Evolutionary conservation across 116 monocot genomes (phyloP).

Genomic region (Dioscorea cayenensis): DNA sequence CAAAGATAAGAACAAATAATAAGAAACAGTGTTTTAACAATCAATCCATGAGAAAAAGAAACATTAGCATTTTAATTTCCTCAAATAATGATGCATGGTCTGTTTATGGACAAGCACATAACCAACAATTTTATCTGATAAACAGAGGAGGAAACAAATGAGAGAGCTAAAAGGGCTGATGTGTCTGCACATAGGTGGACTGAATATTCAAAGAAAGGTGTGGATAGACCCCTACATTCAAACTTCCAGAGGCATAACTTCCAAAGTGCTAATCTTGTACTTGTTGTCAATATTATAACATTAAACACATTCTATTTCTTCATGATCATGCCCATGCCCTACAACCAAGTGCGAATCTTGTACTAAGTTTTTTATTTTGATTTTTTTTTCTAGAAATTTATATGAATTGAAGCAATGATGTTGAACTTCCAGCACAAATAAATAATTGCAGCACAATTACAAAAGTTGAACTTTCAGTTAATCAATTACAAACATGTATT

Average conservation of each 20-base stretch:
- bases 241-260: constrained; percentile 93
- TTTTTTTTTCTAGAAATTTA: no score
- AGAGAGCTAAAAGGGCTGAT: constrained; percentile 62
- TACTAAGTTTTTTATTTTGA: no score
- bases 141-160: constrained; percentile 70
- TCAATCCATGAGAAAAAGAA: neutral
- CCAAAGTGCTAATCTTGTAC: no score
- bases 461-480: no score
- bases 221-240: constrained; percentile 61
- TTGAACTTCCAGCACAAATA: no score
- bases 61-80: neutral
- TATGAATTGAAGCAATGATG: no score
- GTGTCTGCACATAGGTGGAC: constrained; percentile 84
- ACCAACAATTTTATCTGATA: neutral
- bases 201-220: constrained; percentile 80
- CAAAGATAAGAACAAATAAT: neutral
- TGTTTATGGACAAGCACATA: neutral
- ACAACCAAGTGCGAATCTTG: no score
- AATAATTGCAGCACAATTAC: no score
- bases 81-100: neutral
- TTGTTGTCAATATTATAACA: no score
- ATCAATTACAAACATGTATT: no score
- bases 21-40: neutral
- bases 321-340: no score
- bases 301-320: no score